A percentile compares a stretch with the other conserved stretches of the same genome.
phyloP scores from a whole-genome alignment of 2,329 filamentous ascomycete species.

The Ceratocystis albifundus region DNA sequence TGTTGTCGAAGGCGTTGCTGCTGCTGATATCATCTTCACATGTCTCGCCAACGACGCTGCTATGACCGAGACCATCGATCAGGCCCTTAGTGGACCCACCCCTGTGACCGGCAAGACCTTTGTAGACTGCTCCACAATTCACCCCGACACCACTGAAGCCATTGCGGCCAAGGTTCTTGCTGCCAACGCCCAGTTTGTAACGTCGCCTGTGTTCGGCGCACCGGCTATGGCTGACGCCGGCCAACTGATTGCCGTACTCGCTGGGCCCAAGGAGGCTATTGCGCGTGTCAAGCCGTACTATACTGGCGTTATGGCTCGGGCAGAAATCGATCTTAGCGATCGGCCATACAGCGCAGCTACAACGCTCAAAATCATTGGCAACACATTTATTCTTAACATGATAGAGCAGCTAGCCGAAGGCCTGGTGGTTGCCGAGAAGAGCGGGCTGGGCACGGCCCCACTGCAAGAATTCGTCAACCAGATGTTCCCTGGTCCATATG shows the following conservation, averaged over 20 bases:
- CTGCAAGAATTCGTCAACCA: slow-evolving; percentile 60
- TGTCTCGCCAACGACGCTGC: slow-evolving; percentile 70
- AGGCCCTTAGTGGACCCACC: slow-evolving; percentile 38
- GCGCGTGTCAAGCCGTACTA: slow-evolving; percentile 58
- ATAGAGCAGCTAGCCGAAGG: slow-evolving; percentile 69
- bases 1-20: slow-evolving; percentile 53
- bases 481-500: slow-evolving; percentile 65
- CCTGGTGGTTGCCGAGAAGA: slow-evolving; percentile 67
- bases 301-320: slow-evolving; percentile 57
- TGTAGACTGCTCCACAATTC: slow-evolving; percentile 78
- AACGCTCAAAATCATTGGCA: slow-evolving; percentile 71
- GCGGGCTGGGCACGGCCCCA: slow-evolving; percentile 57
- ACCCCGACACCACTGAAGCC: slow-evolving; percentile 65
- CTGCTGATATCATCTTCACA: slow-evolving; percentile 68
- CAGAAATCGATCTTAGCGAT: slow-evolving; percentile 57
- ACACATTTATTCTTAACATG: slow-evolving; percentile 77
- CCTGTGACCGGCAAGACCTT: slow-evolving; percentile 62
- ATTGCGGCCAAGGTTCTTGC: slow-evolving; percentile 47
- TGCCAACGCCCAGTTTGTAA: slow-evolving; percentile 61
- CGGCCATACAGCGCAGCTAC: slow-evolving; percentile 58
- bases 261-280: slow-evolving; percentile 50
- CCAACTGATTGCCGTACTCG: slow-evolving; percentile 59
- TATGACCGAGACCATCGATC: slow-evolving; percentile 49
- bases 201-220: slow-evolving; percentile 58
- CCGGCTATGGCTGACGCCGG: slow-evolving; percentile 60